Conservation (phyloP, 441 rosid species). For the Arabidopsis lyrata region DNA sequence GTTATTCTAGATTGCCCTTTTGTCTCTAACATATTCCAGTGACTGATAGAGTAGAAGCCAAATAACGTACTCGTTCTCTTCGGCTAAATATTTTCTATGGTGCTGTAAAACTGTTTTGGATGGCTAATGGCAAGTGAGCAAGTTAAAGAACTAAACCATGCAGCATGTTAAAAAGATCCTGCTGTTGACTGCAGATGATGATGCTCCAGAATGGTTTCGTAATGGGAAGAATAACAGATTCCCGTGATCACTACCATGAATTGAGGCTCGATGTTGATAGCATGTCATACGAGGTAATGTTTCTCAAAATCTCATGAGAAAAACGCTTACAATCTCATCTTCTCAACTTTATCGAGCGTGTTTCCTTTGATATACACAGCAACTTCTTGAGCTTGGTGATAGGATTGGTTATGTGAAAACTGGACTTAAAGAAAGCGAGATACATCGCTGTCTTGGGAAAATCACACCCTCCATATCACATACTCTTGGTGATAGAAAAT, state of each 20-base stretch:
- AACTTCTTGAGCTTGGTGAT: constrained; percentile 92
- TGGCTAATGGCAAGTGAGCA: constrained; percentile 24
- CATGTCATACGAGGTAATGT: constrained; percentile 85
- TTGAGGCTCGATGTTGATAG: constrained; percentile 89
- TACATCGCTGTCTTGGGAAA: constrained; percentile 64
- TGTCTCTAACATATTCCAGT: constrained; percentile 4
- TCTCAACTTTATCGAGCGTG: constrained; percentile 19
- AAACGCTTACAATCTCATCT: not conserved
- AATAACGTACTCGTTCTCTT: not conserved
- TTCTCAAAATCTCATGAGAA: constrained; percentile 7
- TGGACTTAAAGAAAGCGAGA: constrained; percentile 85
- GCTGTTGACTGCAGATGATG: constrained; percentile 66
- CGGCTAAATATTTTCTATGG: not conserved
- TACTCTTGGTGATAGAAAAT: constrained; percentile 61
- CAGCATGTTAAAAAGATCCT: constrained; percentile 23
- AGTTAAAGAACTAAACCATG: constrained; percentile 13
- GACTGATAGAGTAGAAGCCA: not conserved
- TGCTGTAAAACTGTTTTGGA: constrained; percentile 15
- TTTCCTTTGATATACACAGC: constrained; percentile 54
- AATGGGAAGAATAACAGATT: constrained; percentile 73
- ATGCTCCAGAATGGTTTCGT: constrained; percentile 64
- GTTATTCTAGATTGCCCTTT: constrained; percentile 3
- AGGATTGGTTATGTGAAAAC: constrained; percentile 85
- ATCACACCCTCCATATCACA: constrained; percentile 51
- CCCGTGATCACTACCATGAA: constrained; percentile 58